A percentile compares a stretch with the other conserved stretches of the same genome.
phyloP scores from a whole-genome alignment of 805 yeast species.

The Metschnikowia vanudenii region DNA sequence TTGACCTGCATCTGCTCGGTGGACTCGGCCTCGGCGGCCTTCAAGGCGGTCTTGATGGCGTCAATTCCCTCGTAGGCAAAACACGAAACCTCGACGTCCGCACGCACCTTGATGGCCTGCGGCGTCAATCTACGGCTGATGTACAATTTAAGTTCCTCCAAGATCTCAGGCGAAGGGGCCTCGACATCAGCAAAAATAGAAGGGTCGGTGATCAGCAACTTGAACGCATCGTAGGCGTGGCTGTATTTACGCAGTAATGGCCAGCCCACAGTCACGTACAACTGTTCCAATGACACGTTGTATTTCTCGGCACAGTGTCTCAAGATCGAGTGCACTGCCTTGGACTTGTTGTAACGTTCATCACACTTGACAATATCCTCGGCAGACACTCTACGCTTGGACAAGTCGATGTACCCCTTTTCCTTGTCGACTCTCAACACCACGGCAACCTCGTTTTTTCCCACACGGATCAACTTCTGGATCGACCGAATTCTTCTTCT shows the following conservation, averaged over 20 bases:
- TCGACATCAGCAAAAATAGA: conserved; percentile 77
- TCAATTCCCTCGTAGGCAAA: conserved; percentile 97
- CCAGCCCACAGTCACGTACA: conserved; percentile 94
- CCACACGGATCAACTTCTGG: conserved; percentile 96
- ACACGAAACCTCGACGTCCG: conserved; percentile 98
- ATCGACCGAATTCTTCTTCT: conserved; percentile 98
- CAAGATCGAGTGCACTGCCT: conserved; percentile 96
- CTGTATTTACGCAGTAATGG: conserved; percentile 94
- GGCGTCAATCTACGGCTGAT: conserved; percentile 94
- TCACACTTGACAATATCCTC: conserved; percentile 97
- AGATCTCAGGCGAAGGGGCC: conserved; percentile 69
- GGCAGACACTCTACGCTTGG: conserved; percentile 96
- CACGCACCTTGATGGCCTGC: conserved; percentile 95
- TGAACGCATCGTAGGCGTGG: conserved; percentile 96
- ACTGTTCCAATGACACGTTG: conserved; percentile 76
- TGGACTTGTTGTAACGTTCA: conserved; percentile 93
- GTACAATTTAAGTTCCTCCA: conserved; percentile 82
- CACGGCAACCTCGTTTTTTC: conserved; percentile 97
- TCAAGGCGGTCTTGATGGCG: conserved; percentile 87
- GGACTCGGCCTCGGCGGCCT: conserved; percentile 79
- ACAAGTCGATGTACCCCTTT: conserved; percentile 95
- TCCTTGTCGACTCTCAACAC: conserved; percentile 98
- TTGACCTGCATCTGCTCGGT: conserved; percentile 86
- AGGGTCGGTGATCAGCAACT: conserved; percentile 90
- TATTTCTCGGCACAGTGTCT: conserved; percentile 98